A percentile compares a stretch with the other conserved stretches of the same genome.
Evolutionary conservation across 73 alveolate genomes (phyloP).

Genomic region (Tetrahymena thermophila): DNA sequence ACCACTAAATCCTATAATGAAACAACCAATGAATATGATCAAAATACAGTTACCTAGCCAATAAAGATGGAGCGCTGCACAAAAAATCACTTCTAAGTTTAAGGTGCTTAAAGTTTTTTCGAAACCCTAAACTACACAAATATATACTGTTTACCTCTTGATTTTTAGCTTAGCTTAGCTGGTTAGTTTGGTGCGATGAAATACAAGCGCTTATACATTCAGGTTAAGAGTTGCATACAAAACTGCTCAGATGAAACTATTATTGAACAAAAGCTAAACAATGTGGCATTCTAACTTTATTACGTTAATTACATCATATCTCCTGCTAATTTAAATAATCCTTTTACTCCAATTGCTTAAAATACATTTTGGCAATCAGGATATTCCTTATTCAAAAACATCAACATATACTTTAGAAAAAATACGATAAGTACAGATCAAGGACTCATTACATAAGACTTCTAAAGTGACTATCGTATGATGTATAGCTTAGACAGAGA

Average conservation of each 20-base stretch:
- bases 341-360: not conserved
- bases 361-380: not conserved
- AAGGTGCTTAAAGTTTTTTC: not conserved
- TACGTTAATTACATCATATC: not conserved
- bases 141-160: not conserved
- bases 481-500: not conserved
- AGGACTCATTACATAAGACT: not conserved
- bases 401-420: not conserved
- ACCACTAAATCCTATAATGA: not conserved
- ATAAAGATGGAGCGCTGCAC: not conserved
- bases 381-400: not conserved
- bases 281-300: not conserved
- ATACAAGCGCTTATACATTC: not conserved
- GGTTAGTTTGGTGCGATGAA: not conserved
- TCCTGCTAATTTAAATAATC: not conserved
- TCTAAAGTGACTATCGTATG: not conserved
- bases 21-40: not conserved
- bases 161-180: not conserved
- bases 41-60: not conserved
- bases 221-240: not conserved
- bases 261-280: not conserved
- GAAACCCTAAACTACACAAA: not conserved
- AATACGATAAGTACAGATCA: not conserved
- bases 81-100: not conserved
- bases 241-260: not conserved